These are phyloP conservation scores for Neurospora discreta DNA, from an alignment of 495 filamentous ascomycete species.

Conservation along the genomic window DNA sequence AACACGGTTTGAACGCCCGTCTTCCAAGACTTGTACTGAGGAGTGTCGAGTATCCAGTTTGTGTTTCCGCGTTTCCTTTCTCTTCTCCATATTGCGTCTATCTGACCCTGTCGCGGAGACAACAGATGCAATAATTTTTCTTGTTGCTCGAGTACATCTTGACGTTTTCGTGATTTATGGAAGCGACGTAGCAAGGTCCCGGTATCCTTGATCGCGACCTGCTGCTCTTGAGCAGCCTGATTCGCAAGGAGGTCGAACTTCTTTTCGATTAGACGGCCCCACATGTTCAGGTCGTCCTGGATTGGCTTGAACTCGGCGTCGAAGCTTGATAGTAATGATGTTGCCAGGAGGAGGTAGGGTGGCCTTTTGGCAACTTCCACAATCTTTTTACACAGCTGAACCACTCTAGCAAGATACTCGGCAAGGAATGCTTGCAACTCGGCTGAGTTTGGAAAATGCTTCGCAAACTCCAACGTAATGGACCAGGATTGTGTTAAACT, in stretches of 20 bases:
- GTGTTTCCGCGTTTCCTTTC: not conserved
- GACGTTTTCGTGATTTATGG: not conserved
- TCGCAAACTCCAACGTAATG: not conserved
- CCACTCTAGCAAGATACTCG: conserved; percentile 3
- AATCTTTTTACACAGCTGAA: not conserved
- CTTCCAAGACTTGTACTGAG: not conserved
- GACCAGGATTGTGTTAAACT: not conserved
- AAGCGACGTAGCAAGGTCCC: too few relatives aligned
- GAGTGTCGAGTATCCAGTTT: not conserved
- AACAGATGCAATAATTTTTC: not conserved
- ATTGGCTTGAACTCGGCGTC: not conserved
- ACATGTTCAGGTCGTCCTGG: not conserved
- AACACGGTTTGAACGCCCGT: not conserved
- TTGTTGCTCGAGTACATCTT: not conserved
- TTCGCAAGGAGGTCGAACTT: too few relatives aligned
- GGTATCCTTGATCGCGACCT: too few relatives aligned
- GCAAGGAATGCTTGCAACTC: not conserved
- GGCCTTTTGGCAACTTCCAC: not conserved
- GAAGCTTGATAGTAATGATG: not conserved
- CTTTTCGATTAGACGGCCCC: not conserved
- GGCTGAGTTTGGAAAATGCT: not conserved
- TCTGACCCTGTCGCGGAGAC: not conserved
- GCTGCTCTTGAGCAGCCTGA: too few relatives aligned
- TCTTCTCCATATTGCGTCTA: not conserved
- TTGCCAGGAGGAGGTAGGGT: not conserved